Evolutionary conservation across 1,139 yeast species (phyloP).

Genomic region (Geotrichum restrictum): DNA sequence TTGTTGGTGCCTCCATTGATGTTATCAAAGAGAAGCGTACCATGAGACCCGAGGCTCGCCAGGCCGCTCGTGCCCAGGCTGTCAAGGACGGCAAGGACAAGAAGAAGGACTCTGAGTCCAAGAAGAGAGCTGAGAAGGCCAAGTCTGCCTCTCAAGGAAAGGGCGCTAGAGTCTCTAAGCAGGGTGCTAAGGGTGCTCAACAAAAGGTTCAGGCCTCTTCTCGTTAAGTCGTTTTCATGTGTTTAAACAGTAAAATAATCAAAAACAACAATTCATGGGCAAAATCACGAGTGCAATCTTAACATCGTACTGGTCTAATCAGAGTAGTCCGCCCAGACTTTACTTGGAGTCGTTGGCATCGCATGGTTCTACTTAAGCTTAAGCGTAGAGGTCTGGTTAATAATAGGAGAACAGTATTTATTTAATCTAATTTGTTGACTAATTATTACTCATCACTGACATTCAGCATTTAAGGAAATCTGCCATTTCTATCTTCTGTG

Average conservation of each 20-base stretch:
- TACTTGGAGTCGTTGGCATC: no score
- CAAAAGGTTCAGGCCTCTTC: conserved; percentile 86
- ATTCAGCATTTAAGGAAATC: no score
- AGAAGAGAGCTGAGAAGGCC: conserved; percentile 86
- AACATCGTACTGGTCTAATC: no score
- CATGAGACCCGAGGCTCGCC: conserved; percentile 94
- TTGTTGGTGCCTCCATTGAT: conserved; percentile 98
- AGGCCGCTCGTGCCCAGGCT: conserved; percentile 94
- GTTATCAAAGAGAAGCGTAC: conserved; percentile 97
- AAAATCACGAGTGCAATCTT: not conserved
- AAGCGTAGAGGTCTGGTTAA: no score
- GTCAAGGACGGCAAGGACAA: conserved; percentile 89
- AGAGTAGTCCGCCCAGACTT: no score
- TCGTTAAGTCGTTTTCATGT: conserved; percentile 54
- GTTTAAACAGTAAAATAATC: conserved; percentile 8
- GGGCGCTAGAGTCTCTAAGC: conserved; percentile 68
- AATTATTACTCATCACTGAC: not conserved
- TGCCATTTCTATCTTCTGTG: not conserved
- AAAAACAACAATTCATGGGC: not conserved
- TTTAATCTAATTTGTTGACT: no score
- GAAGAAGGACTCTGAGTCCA: conserved; percentile 88
- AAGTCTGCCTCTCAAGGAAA: conserved; percentile 69
- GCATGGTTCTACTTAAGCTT: no score
- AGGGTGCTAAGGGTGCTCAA: conserved; percentile 40
- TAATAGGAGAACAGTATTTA: no score